phyloP scores from a whole-genome alignment of 2,329 filamentous ascomycete genomes.

The Aciculosporium take region DNA sequence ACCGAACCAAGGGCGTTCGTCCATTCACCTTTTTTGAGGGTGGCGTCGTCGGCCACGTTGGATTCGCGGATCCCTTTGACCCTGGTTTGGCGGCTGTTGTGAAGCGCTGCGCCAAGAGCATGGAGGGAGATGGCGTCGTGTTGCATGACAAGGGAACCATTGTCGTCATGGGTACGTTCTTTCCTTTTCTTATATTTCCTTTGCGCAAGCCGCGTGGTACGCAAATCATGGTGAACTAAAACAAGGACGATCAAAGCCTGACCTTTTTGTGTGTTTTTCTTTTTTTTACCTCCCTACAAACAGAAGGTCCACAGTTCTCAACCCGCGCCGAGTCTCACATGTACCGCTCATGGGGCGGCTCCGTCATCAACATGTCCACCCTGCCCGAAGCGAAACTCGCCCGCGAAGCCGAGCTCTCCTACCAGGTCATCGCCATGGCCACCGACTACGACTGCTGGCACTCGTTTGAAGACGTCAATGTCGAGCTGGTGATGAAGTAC shows the following conservation, averaged over 20 bases:
- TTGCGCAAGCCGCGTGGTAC: not conserved
- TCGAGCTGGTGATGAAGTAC: slow-evolving; percentile 92
- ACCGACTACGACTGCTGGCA: slow-evolving; percentile 99
- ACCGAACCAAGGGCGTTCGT: slow-evolving; percentile 87
- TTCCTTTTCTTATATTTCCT: not conserved
- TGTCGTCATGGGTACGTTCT: slow-evolving; percentile 70
- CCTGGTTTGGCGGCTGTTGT: slow-evolving; percentile 61
- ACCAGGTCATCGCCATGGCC: slow-evolving; percentile 98
- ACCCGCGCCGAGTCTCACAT: slow-evolving; percentile 91
- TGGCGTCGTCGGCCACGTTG: slow-evolving; percentile 84
- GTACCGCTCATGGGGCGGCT: slow-evolving; percentile 87
- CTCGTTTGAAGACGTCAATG: slow-evolving; percentile 67
- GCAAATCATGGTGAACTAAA: not conserved
- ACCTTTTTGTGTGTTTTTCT: not conserved
- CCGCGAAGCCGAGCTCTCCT: slow-evolving; percentile 87
- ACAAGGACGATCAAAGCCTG: not conserved
- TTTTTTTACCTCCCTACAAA: not conserved
- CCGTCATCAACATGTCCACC: slow-evolving; percentile 95
- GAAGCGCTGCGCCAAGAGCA: slow-evolving; percentile 54
- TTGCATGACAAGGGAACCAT: slow-evolving; percentile 75
- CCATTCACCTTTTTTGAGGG: slow-evolving; percentile 93
- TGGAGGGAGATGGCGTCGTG: slow-evolving; percentile 72
- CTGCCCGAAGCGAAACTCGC: slow-evolving; percentile 94
- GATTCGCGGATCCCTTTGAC: slow-evolving; percentile 94
- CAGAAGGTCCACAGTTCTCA: slow-evolving; percentile 95